Evolutionary conservation across 768 basidiomycete genomes (phyloP).

Genomic region (Phaeotremella skinneri): DNA sequence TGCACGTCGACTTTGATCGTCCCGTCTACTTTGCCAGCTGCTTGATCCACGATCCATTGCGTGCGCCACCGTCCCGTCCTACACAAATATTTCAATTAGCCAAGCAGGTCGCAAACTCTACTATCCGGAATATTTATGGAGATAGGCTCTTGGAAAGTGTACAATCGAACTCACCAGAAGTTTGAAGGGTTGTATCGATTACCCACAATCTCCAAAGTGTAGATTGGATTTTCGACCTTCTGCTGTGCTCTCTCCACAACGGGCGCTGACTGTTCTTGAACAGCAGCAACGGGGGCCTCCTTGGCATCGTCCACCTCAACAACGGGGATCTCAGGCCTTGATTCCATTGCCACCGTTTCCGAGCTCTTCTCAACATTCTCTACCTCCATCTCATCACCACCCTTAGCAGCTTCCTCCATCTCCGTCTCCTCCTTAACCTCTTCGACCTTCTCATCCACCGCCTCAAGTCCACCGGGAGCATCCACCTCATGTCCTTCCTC

Average conservation of each 20-base stretch:
- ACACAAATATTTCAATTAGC: neutral
- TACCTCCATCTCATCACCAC: slow-evolving; percentile 8
- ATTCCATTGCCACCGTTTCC: neutral
- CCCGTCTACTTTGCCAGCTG: slow-evolving; percentile 64
- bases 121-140: neutral
- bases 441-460: slow-evolving; percentile 28
- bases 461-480: slow-evolving; percentile 32
- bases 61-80: slow-evolving; percentile 98
- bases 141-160: neutral
- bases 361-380: neutral
- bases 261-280: neutral
- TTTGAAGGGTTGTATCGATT: slow-evolving; percentile 94
- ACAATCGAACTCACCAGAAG: slow-evolving; percentile 65
- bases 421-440: slow-evolving; percentile 28
- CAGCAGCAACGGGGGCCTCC: slow-evolving; percentile 9
- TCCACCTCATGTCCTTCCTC: slow-evolving; percentile 21
- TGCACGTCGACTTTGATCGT: slow-evolving; percentile 80
- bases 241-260: slow-evolving; percentile 23
- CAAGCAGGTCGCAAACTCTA: neutral
- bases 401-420: slow-evolving; percentile 4
- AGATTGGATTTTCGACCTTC: slow-evolving; percentile 37
- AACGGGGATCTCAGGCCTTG: neutral
- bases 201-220: slow-evolving; percentile 76
- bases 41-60: slow-evolving; percentile 71
- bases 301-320: slow-evolving; percentile 6